Base-by-base conservation (phyloP, 805 yeast genomes). In the Wickerhamiella kurtzmanii region DNA sequence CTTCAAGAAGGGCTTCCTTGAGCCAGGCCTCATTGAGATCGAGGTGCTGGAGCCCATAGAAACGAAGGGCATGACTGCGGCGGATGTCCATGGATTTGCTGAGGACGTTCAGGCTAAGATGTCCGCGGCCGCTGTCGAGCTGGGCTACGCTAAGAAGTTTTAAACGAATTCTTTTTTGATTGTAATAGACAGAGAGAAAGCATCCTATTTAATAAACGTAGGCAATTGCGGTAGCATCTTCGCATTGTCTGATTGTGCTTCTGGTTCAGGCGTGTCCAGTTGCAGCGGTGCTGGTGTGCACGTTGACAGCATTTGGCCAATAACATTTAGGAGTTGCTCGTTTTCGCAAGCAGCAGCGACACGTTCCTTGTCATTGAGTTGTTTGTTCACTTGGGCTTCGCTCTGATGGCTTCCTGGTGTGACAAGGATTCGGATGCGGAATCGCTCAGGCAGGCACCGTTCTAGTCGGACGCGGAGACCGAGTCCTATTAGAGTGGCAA, bases 261-360 rank as follows among this genome's bases (percentile, higher is more conserved):
- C 32, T 25, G 32, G 32, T 25, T 6, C 11, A 25, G 32, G 11
- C 32, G 32, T 11, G n/a, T n/a, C n/a, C n/a, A n/a, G n/a, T 28
- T 9, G 35, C 38, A 36, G n/a, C 6, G 38, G 38, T 6, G 19
- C 8, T 15, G 16, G 16, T 17, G 16, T 5, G 49, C 98, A 92
- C 2, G 92, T 81, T 35, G 82, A 73, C 48, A 92, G 71, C 99
- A 92, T 92, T 52, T 82, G 86, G 54, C 87, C 82, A 36, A 92
- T 82, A n/a, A 92, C 99, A 25, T 79, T 74, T 37, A 88, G 67
- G 39, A 92, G 69, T 67, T 92, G 98, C 48, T 83, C 95, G 58
- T 92, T 92, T 60, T 92, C 98, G 64, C 97, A 88, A 0, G 99
- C 99, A 22, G 98, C 98, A 28, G 95, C 94, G 0, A 92, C 96